Evolutionary conservation across 768 basidiomycete genomes (phyloP).

Genomic region (Amanita jacksonii): DNA sequence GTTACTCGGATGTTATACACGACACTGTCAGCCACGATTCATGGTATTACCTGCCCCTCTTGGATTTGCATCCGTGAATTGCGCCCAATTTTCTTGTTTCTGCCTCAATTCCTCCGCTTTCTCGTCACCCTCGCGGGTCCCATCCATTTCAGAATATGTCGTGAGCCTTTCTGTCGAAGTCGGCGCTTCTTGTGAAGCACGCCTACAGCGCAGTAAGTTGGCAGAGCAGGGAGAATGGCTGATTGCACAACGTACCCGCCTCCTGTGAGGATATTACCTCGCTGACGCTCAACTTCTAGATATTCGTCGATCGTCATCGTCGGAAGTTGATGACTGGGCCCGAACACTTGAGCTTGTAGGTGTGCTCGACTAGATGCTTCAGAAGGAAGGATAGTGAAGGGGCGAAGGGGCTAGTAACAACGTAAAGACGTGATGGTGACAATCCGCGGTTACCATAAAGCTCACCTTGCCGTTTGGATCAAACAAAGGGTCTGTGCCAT

Average conservation of each 20-base stretch:
- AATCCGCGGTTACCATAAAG: neutral
- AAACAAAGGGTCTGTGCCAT: slow-evolving; percentile 54
- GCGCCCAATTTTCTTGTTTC: slow-evolving; percentile 90
- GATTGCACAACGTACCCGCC: slow-evolving; percentile 56
- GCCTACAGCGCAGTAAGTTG: slow-evolving; percentile 27
- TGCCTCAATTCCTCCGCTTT: slow-evolving; percentile 68
- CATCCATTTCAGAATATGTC: slow-evolving; percentile 79
- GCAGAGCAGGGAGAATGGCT: slow-evolving; percentile 5
- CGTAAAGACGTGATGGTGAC: neutral
- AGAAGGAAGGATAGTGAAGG: slow-evolving; percentile 88
- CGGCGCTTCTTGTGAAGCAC: slow-evolving; percentile 52
- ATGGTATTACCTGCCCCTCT: slow-evolving; percentile 95
- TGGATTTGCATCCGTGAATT: slow-evolving; percentile 76
- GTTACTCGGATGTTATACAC: slow-evolving; percentile 9
- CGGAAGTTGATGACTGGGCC: slow-evolving; percentile 73
- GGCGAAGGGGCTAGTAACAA: slow-evolving; percentile 60
- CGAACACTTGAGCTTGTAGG: slow-evolving; percentile 75
- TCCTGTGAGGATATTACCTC: slow-evolving; percentile 81
- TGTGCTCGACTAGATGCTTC: slow-evolving; percentile 57
- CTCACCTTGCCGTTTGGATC: slow-evolving; percentile 71
- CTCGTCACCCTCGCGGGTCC: slow-evolving; percentile 53
- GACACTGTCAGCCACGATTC: slow-evolving; percentile 65
- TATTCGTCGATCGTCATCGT: slow-evolving; percentile 97
- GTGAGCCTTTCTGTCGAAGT: slow-evolving; percentile 74
- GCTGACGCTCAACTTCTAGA: slow-evolving; percentile 70